phyloP scores from a whole-genome alignment of 495 filamentous ascomycete genomes.

The Penicillium odoratum region DNA sequence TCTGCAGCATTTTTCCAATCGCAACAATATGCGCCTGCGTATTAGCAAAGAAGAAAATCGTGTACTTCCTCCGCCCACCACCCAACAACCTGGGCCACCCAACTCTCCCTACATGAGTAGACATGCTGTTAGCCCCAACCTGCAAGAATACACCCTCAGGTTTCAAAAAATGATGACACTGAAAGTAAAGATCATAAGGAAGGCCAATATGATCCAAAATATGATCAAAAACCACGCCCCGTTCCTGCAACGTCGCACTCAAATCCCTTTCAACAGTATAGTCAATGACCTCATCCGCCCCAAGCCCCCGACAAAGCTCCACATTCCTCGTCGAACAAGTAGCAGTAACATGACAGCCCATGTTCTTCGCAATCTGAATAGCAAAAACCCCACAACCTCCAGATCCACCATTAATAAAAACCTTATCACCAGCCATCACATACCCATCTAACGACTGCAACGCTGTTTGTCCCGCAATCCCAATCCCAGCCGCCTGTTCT shows the following conservation, averaged over 20 bases:
- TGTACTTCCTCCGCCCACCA: conserved; percentile 59
- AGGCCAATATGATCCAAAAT: conserved; percentile 63
- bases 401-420: conserved; percentile 69
- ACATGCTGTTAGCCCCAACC: conserved; percentile 46
- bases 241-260: conserved; percentile 43
- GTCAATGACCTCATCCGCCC: conserved; percentile 69
- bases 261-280: conserved; percentile 57
- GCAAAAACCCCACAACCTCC: conserved; percentile 62
- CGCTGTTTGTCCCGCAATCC: conserved; percentile 57
- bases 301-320: conserved; percentile 55
- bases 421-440: conserved; percentile 52
- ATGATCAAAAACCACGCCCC: conserved; percentile 54
- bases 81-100: conserved; percentile 59
- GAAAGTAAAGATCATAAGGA: conserved; percentile 52
- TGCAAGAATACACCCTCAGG: conserved; percentile 55
- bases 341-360: conserved; percentile 63
- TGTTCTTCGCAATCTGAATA: conserved; percentile 65
- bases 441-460: conserved; percentile 59
- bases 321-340: conserved; percentile 61
- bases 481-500: conserved; percentile 52
- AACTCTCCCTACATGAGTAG: conserved; percentile 27
- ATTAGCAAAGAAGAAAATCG: conserved; percentile 42
- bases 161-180: conserved; percentile 54
- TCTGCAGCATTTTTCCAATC: conserved; percentile 58
- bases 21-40: conserved; percentile 48